Base-by-base conservation (phyloP, 371 early-diverging fungal species). In the Coemansia sp. region DNA sequence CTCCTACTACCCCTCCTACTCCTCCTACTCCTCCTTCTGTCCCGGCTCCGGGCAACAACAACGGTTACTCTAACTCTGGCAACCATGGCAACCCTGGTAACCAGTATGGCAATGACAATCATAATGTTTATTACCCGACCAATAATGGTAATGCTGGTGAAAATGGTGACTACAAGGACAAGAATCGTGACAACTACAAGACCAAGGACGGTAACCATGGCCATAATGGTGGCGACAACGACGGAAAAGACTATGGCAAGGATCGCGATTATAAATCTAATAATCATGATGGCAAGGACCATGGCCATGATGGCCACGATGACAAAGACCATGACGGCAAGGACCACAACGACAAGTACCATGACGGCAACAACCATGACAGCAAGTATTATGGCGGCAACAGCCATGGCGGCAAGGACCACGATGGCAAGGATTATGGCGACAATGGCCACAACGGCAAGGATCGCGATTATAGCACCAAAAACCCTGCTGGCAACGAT, bases 181-280 rank as follows among this genome's bases (percentile, higher is more conserved):
- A 68, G 9, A 52, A 60, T 11, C 60, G 67, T 25, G 54, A 44
- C 48, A 37, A 63, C 7, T n/a, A 26, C 26, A 61, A 59, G 5
- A 58, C 48, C 40, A 56, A 68, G n/a, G 68, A 58, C 2, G 48
- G 20, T 8, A 30, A n/a, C 11, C n/a, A 62, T 40, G 75, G 64
- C 7, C 54, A 54, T 7, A 64, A 62, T 28, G 48, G 56, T 11
- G 40, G 28, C 20, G 39, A 47, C 12, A 11, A 57, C 48, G 37
- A 40, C 26, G 50, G 40, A 5, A 50, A 8, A 0, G 60, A 48
- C 18, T 20, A 61, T 16, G 39, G 47, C 20, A 67, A 67, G 8
- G 44, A 64, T 9, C 56, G 55, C 20, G 51, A 54, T 40, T 59
- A 64, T 20, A 51, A 39, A 3, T 55, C 63, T 7, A 26, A 59